Conservation (phyloP, 306 rosid species). For the Rubus parviflorus region DNA sequence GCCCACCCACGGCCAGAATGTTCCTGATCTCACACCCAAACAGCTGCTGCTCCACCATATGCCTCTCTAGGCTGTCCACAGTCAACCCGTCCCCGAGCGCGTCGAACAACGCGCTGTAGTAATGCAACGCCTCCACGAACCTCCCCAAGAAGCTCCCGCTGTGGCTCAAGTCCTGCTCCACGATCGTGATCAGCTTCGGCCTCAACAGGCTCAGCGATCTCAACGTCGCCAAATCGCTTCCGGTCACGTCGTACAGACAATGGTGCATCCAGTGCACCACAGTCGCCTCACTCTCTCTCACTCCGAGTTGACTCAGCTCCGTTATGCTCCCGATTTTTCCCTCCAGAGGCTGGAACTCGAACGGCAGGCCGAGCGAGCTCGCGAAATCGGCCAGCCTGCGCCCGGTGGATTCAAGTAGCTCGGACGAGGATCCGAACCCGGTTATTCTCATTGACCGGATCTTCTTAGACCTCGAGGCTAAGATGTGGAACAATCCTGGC, state of each 20-base stretch:
- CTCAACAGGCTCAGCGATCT: slow-evolving; percentile 52
- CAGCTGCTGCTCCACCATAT: slow-evolving; percentile 93
- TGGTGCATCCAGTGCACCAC: slow-evolving; percentile 99
- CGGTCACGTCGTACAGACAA: slow-evolving; percentile 85
- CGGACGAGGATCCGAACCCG: slow-evolving; percentile 90
- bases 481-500: slow-evolving; percentile 98
- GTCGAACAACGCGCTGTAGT: slow-evolving; percentile 98
- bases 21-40: slow-evolving; percentile 90
- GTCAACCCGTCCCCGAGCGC: slow-evolving; percentile 85
- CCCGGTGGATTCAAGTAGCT: slow-evolving; percentile 79
- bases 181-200: slow-evolving; percentile 79
- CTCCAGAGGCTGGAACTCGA: slow-evolving; percentile 80
- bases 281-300: slow-evolving; percentile 55
- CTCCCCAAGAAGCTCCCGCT: slow-evolving; percentile 78
- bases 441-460: slow-evolving; percentile 87
- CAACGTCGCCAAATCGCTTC: slow-evolving; percentile 80
- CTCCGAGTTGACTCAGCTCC: slow-evolving; percentile 70
- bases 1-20: slow-evolving; percentile 93
- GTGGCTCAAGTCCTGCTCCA: slow-evolving; percentile 94
- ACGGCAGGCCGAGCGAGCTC: slow-evolving; percentile 68
- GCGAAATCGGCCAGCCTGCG: slow-evolving; percentile 91
- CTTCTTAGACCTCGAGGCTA: slow-evolving; percentile 73
- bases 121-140: slow-evolving; percentile 96
- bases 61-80: slow-evolving; percentile 70
- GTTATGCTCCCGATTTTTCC: slow-evolving; percentile 83